Conservation (phyloP, 129 eudicot genomes). For the Rutidosis leptorrhynchoides region DNA sequence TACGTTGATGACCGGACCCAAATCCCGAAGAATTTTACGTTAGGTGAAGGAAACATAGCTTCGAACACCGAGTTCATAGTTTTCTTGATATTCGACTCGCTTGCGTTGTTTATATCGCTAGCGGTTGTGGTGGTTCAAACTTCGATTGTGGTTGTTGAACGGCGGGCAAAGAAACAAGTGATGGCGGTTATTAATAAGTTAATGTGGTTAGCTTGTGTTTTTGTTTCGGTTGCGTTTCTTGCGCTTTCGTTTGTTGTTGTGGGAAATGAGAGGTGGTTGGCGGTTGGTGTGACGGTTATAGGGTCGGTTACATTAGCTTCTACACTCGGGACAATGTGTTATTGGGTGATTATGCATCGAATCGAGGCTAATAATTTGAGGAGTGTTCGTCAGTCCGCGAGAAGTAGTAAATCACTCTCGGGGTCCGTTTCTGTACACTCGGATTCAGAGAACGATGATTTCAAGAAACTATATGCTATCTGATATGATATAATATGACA, state of each 20-base stretch:
- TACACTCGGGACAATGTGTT: slow-evolving; percentile 64
- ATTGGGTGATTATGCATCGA: slow-evolving; percentile 71
- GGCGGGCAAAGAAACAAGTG: slow-evolving; percentile 56
- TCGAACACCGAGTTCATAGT: slow-evolving; percentile 46
- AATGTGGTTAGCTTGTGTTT: slow-evolving; percentile 74
- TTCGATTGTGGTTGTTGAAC: slow-evolving; percentile 61
- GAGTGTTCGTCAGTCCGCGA: slow-evolving; percentile 40
- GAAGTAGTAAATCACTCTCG: slow-evolving; percentile 59
- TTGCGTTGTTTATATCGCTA: slow-evolving; percentile 62
- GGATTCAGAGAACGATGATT: slow-evolving; percentile 47
- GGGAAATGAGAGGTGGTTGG: slow-evolving; percentile 60
- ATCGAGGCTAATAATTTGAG: slow-evolving; percentile 60
- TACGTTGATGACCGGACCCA: slow-evolving; percentile 36
- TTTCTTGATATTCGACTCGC: slow-evolving; percentile 54
- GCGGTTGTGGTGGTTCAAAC: slow-evolving; percentile 81
- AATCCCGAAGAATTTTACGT: slow-evolving; percentile 14
- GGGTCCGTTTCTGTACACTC: slow-evolving; percentile 45
- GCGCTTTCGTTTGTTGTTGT: slow-evolving; percentile 60
- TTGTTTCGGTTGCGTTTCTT: slow-evolving; percentile 61
- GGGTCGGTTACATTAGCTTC: slow-evolving; percentile 67
- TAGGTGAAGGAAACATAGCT: slow-evolving; percentile 65
- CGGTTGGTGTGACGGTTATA: slow-evolving; percentile 58
- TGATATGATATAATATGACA: not conserved
- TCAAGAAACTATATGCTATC: slow-evolving; percentile 58
- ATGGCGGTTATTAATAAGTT: slow-evolving; percentile 66